Percentiles rank a stretch among this genome's conserved stretches.
Evolutionary conservation across 208 protist species (phyloP).

Genomic region (Willaertia magna): DNA sequence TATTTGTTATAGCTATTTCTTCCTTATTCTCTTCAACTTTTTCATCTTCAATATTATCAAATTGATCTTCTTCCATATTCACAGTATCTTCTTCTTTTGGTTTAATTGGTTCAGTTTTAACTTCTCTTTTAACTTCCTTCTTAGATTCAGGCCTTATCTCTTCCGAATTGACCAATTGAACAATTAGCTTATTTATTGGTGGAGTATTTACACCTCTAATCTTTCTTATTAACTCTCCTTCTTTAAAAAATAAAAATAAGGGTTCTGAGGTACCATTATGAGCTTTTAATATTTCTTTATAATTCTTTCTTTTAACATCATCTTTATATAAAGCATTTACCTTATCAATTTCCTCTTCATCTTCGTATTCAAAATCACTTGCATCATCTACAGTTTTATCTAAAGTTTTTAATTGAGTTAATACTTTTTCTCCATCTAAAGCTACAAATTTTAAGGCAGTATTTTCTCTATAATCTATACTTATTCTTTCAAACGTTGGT

Average conservation of each 20-base stretch:
- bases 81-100: no score
- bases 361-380: background rate
- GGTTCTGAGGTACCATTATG: background rate
- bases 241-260: background rate
- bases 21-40: background rate
- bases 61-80: background rate
- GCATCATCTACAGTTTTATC: background rate
- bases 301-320: background rate
- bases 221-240: background rate
- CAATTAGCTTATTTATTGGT: background rate
- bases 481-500: background rate
- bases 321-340: background rate
- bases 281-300: background rate
- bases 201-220: background rate
- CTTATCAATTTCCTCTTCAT: background rate
- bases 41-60: background rate
- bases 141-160: no score
- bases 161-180: background rate
- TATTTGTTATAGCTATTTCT: background rate
- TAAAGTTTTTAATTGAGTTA: background rate
- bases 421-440: background rate
- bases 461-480: background rate
- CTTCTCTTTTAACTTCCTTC: no score
- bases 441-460: background rate
- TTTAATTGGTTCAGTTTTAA: no score